Evolutionary conservation across 108 stramenopile species (phyloP), one percentile per base, ranked within the genome.

Genomic region (Fragilariopsis cylindrus): DNA sequence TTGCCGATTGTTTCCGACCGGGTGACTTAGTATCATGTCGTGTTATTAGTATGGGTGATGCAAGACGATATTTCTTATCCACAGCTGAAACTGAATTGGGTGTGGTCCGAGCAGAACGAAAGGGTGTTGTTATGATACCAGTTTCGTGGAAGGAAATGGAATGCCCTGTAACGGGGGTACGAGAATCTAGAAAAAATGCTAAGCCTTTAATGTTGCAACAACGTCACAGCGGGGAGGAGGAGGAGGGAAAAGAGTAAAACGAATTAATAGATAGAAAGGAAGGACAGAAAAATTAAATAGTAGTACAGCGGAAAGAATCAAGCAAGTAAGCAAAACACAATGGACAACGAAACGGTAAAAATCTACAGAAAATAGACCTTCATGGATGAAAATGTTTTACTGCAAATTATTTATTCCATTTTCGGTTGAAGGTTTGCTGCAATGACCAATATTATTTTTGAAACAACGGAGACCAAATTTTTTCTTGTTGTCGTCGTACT

Each of bases 71-170:
- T 73, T 85, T 91, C 53, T 71, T 97, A 41, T 74, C 87, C 3
- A 96, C 96, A 30, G 94, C 92, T 2, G 97, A 97, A 84, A 72
- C 90, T 5, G 92, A 94, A 55, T 78, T 96, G 69, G 97, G 97
- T 12, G 97, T 98, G 15, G 64, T 94, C 30, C 84, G 87, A 58
- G 96, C 96, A 5, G 73, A 76, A 7, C 87, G 85, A 53, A 81
- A 85, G 42, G 85, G 90, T 3, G 56, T 58, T 30, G 72, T 77
- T 48, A 92, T 97, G 95, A 81, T 81, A 44, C 94, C 97, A 7
- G 72, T 89, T 0, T 91, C 82, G 71, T 98, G 95, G 96, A 94
- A 97, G 78, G 93, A 96, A 79, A 97, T 97, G 96, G 75, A 89
- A 73, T 96, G 95, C 80, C 92, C 92, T 1, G 72, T 76, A 19